Base-by-base conservation (phyloP, 2,329 filamentous ascomycete species). In the Microcera coccophila region DNA sequence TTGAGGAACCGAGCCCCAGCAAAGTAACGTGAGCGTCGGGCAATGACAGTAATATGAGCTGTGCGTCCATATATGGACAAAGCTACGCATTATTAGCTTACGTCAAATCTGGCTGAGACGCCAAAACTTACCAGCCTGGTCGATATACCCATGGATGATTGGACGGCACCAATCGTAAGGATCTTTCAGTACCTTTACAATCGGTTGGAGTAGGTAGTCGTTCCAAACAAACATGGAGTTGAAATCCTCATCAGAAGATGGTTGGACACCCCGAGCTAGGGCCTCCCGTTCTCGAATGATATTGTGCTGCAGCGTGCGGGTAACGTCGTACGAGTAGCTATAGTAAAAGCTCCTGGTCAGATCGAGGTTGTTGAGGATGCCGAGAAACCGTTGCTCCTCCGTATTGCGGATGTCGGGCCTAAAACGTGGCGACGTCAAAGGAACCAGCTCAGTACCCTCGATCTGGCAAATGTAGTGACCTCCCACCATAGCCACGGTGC, bases 161-260 rank as follows among this genome's bases (percentile, higher is more conserved):
- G 93, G 90, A 18, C 94, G 78, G 63, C 91, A 98, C 93, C 93
- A 98, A 60, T 97, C 90, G 61, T 88, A 95, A 0, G 88, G 83
- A 55, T 90, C 86, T 49, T 85, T 84, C 29, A 98, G 70, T 5
- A 76, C 77, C 15, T 72, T 68, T 11, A 78, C 72, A 1, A 85
- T 89, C 1, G 93, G 90, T 46, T 84, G 75, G 15, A 98, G 75
- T 4, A 98, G 75, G 64, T 96, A 87, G 54, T 87, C 81, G 57
- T 98, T 98, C 93, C 93, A 98, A 3, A 97, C 86, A 61, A 98
- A 98, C 93, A 98, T 98, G 29, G 85, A 81, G 58, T 96, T 95
- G 62, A 85, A 85, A 54, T 90, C 81, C 22, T 79, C 76, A 20
- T 77, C 72, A 31, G 74, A 72, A 5, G 77, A 73, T 20, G 79